These are phyloP conservation scores for Hyaloperonospora brassicae DNA, from an alignment of 352 stramenopile genomes.

Conservation along the genomic window DNA sequence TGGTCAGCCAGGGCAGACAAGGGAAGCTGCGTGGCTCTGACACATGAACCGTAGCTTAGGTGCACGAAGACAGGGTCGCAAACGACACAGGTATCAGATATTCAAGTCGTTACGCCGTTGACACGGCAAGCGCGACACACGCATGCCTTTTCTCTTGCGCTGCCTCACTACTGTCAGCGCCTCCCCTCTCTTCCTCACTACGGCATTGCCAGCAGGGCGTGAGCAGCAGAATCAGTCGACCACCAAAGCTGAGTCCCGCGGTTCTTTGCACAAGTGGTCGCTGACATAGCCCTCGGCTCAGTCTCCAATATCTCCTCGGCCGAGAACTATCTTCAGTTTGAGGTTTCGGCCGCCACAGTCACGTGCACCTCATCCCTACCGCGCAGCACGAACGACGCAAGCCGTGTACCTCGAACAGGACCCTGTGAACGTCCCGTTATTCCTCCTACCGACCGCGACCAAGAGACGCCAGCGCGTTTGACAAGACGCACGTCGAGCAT, in stretches of 20 bases:
- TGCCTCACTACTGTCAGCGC: slow-evolving; percentile 7
- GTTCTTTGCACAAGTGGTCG: slow-evolving; percentile 20
- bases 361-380: slow-evolving; percentile 20
- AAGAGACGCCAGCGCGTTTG: slow-evolving; percentile 29
- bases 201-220: slow-evolving; percentile 4
- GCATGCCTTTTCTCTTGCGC: slow-evolving; percentile 27
- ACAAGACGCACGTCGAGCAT: slow-evolving; percentile 26
- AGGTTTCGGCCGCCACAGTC: slow-evolving; percentile 5
- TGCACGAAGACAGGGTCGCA: background rate
- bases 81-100: background rate
- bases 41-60: no score
- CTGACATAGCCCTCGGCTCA: slow-evolving; percentile 13
- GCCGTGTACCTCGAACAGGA: slow-evolving; percentile 15
- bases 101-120: slow-evolving; percentile 3
- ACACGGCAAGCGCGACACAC: background rate
- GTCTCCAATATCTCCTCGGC: slow-evolving; percentile 19
- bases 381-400: slow-evolving; percentile 2
- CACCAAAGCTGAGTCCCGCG: slow-evolving; percentile 18
- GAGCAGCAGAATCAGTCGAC: slow-evolving; percentile 20
- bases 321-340: slow-evolving; percentile 16
- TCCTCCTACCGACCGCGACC: slow-evolving; percentile 3
- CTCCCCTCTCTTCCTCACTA: slow-evolving; percentile 7
- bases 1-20: no score
- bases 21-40: no score
- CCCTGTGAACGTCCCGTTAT: slow-evolving; percentile 19